Base-by-base conservation (phyloP, 2,329 filamentous ascomycete species). In the Tolypocladium paradoxum region DNA sequence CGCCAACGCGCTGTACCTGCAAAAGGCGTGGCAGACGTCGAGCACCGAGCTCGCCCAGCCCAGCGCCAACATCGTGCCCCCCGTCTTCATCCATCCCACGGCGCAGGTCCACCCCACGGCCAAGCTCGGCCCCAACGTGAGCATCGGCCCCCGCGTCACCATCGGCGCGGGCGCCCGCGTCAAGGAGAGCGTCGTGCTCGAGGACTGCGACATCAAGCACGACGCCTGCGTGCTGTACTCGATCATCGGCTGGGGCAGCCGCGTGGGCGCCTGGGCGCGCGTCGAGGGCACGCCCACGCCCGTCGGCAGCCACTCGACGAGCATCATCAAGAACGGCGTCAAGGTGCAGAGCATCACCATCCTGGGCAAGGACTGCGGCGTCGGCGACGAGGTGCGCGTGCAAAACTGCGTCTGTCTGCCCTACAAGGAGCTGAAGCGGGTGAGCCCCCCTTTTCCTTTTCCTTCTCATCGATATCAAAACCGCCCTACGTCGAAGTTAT, bases 331-430 rank as follows among this genome's bases (percentile, higher is more conserved):
- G 82, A 95, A 96, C 65, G 93, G 93, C 50, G 85, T 97, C 71
- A 97, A 97, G 78, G 93, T 99, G 50, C 93, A 97, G 78, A 95
- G 90, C 70, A 93, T 97, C 67, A 97, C 92, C 48, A 99, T 97
- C 61, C 73, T 99, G 57, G 92, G 92, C 67, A 96, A 97, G 78
- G 93, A 99, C 71, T 97, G 92, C 65, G 83, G 78, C 53, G 93
- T 97, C 33, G 90, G 87, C 4, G 93, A 99, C 64, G 93, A 97
- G 72, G 85, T 97, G 12, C 83, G 90, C 57, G 90, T 99, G 62
- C 92, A 97, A 76, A 97, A 99, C 75, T 99, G 93, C 69, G 85
- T 99, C 55, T 97, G 93, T 74, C 73, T 99, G 75, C 93, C 93
- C 11, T 96, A 91, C 73, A 99, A 99, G 81, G 93, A 97, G 75